These are phyloP conservation scores for Westerdykella sp. DNA, from an alignment of 2,329 filamentous ascomycete species.

Conservation along the genomic window DNA sequence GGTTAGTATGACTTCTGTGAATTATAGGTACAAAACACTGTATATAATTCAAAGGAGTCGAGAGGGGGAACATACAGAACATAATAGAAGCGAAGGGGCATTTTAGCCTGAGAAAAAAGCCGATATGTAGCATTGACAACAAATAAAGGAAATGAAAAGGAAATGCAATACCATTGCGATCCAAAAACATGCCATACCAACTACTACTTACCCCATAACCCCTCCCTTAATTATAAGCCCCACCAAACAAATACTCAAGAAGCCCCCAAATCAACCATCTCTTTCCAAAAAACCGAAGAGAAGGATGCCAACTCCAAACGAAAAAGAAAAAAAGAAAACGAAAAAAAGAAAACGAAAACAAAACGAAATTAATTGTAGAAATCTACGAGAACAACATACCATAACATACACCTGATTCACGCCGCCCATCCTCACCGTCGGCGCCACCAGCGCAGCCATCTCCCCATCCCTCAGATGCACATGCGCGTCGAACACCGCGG, in stretches of 20 bases:
- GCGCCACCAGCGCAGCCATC: conserved; percentile 48
- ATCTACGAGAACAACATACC: conserved; percentile 25
- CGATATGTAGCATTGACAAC: too few species aligned
- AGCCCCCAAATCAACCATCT: too few species aligned
- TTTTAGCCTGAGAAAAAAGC: too few species aligned
- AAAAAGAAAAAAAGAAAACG: not conserved
- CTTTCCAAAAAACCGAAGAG: too few species aligned
- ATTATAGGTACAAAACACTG: not conserved
- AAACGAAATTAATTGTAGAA: not conserved
- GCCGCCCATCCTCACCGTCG: conserved; percentile 47
- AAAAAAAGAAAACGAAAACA: not conserved
- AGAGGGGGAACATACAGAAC: not conserved
- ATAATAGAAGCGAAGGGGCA: not conserved
- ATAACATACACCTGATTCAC: conserved; percentile 51
- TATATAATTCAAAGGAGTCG: not conserved
- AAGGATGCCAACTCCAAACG: not conserved
- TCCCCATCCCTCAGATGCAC: conserved; percentile 49
- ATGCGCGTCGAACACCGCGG: conserved; percentile 47
- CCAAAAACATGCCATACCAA: too few species aligned
- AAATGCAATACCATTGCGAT: too few species aligned
- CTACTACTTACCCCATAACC: too few species aligned
- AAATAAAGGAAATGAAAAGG: not conserved
- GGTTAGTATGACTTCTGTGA: not conserved
- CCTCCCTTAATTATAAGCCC: too few species aligned
- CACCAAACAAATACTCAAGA: too few species aligned